phyloP scores from a whole-genome alignment of 2,329 filamentous ascomycete species.

The Venturia nashicola region DNA sequence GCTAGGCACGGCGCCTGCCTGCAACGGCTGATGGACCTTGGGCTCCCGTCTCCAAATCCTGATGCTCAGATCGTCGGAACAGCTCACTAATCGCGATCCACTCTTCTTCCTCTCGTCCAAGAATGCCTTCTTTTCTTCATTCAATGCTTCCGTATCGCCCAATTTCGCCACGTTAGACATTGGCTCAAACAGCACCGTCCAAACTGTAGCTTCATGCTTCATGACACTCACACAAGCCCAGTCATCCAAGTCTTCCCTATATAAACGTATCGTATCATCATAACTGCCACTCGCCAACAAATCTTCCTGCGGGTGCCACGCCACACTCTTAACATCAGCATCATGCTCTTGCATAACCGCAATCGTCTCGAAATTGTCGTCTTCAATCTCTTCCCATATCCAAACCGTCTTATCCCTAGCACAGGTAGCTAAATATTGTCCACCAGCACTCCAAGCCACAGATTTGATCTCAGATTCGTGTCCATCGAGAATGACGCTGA shows the following conservation, averaged over 20 bases:
- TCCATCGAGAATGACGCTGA: constrained; percentile 82
- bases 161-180: constrained; percentile 23
- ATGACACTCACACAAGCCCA: constrained; percentile 84
- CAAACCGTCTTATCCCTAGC: constrained; percentile 88
- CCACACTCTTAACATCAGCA: constrained; percentile 86
- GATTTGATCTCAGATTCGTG: constrained; percentile 90
- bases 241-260: constrained; percentile 83
- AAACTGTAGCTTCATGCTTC: constrained; percentile 75
- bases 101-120: constrained; percentile 26
- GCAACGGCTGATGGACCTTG: constrained; percentile 29
- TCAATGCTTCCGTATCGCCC: constrained; percentile 14
- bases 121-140: constrained; percentile 21
- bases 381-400: constrained; percentile 96
- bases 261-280: constrained; percentile 80
- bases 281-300: constrained; percentile 85
- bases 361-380: constrained; percentile 94
- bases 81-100: constrained; percentile 59
- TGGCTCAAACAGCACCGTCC: constrained; percentile 64
- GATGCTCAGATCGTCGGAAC: constrained; percentile 70
- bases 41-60: constrained; percentile 63
- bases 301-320: constrained; percentile 74
- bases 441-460: constrained; percentile 60
- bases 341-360: constrained; percentile 91
- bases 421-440: constrained; percentile 77
- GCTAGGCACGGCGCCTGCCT: constrained; percentile 61